phyloP scores from a whole-genome alignment of 805 yeast species.

The Kluyveromyces nonfermentans region DNA sequence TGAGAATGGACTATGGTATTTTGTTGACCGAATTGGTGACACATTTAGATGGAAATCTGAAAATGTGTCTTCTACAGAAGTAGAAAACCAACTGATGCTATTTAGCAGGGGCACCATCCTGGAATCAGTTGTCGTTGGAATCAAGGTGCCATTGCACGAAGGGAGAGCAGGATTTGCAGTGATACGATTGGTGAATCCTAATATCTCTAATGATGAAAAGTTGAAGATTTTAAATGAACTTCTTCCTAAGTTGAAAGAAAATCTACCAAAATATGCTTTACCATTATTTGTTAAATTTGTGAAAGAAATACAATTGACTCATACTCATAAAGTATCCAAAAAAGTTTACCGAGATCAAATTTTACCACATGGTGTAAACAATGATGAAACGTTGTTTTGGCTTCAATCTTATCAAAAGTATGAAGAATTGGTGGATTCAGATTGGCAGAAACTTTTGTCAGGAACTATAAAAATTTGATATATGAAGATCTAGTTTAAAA shows the following conservation, averaged over 20 bases:
- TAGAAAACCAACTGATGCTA: conserved; percentile 58
- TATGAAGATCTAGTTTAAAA: neutral
- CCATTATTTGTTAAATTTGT: conserved; percentile 76
- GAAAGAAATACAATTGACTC: conserved; percentile 50
- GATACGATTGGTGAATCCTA: conserved; percentile 36
- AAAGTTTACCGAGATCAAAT: conserved; percentile 57
- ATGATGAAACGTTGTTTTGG: conserved; percentile 62
- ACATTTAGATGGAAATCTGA: conserved; percentile 96
- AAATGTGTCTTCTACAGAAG: conserved; percentile 89
- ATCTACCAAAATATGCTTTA: conserved; percentile 75
- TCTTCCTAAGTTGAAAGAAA: conserved; percentile 28
- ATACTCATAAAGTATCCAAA: conserved; percentile 76
- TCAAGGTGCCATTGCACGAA: conserved; percentile 75
- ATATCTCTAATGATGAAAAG: conserved; percentile 14
- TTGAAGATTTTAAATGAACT: conserved; percentile 31
- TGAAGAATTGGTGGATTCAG: conserved; percentile 42
- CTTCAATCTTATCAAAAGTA: conserved; percentile 44
- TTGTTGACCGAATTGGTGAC: conserved; percentile 89
- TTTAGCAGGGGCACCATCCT: conserved; percentile 32
- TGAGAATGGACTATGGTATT: conserved; percentile 59
- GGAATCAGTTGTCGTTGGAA: conserved; percentile 82
- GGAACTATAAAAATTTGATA: conserved; percentile 21
- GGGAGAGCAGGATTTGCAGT: conserved; percentile 93
- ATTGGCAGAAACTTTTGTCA: conserved; percentile 39
- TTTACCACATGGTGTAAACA: conserved; percentile 56